These are phyloP conservation scores for Fusarium metavorans DNA, from an alignment of 2,329 filamentous ascomycete species.

Conservation along the genomic window DNA sequence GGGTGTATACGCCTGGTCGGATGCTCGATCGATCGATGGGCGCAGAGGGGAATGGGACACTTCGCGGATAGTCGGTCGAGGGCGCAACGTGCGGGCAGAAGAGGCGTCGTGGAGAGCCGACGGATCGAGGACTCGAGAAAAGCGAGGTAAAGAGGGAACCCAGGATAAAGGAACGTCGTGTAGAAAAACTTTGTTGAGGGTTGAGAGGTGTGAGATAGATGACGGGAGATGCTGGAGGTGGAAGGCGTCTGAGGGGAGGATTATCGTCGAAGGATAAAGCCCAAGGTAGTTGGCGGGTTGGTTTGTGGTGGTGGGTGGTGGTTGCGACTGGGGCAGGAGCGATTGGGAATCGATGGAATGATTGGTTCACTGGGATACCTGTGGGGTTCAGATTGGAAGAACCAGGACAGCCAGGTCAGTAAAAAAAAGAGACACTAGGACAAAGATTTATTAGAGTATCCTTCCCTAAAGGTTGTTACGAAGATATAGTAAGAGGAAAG, in stretches of 20 bases:
- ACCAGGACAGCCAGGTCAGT: constrained; percentile 11
- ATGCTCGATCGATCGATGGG: constrained; percentile 19
- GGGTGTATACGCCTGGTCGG: constrained; percentile 1
- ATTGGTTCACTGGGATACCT: constrained; percentile 31
- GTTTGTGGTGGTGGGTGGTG: constrained; percentile 36
- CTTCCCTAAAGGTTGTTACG: too few species aligned
- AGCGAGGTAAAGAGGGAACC: neutral
- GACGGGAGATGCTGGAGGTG: neutral
- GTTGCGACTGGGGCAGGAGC: constrained; percentile 40
- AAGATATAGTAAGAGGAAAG: too few species aligned
- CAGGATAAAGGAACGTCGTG: constrained; percentile 4
- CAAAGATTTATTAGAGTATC: too few species aligned
- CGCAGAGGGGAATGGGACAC: constrained; percentile 22
- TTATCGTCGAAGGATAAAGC: constrained; percentile 31
- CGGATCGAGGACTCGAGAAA: constrained; percentile 2
- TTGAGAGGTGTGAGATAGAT: neutral
- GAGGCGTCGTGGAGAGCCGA: constrained; percentile 8
- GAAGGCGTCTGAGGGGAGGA: constrained; percentile 10
- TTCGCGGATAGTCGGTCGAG: constrained; percentile 27
- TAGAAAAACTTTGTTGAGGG: neutral
- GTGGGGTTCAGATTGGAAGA: constrained; percentile 37
- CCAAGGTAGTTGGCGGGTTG: constrained; percentile 36
- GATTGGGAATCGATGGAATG: constrained; percentile 25
- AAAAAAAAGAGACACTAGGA: too few species aligned
- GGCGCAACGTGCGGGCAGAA: constrained; percentile 36